These are phyloP conservation scores for Cymodocea nodosa DNA, from an alignment of 116 monocot genomes.

Conservation along the genomic window DNA sequence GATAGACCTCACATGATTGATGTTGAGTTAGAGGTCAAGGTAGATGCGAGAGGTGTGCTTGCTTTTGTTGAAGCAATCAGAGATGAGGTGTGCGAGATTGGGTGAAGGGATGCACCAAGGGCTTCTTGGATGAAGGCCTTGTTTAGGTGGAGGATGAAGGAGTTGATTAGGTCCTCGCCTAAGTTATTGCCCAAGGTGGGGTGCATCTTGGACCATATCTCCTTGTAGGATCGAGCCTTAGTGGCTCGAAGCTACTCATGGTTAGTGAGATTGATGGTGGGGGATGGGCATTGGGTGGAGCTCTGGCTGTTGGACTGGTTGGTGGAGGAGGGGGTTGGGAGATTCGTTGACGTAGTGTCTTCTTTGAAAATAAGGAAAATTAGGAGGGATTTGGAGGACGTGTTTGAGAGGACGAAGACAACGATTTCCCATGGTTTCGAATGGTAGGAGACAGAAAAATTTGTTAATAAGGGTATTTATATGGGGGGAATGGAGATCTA, in stretches of 20 bases:
- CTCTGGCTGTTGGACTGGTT: not conserved
- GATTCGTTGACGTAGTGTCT: not conserved
- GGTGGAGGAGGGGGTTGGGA: not conserved
- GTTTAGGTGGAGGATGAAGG: conserved; percentile 25
- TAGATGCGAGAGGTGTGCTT: conserved; percentile 52
- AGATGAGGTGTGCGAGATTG: conserved; percentile 38
- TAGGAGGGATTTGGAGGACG: too few relatives aligned
- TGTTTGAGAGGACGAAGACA: too few relatives aligned
- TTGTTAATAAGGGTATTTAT: too few relatives aligned
- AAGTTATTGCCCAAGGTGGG: not conserved
- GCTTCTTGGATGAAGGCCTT: conserved; percentile 27
- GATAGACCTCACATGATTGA: conserved; percentile 28
- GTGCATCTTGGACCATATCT: conserved; percentile 63
- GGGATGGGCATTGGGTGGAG: not conserved
- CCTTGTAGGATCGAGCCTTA: conserved; percentile 51
- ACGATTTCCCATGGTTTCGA: too few relatives aligned
- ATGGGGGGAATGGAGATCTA: too few relatives aligned
- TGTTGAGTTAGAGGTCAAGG: conserved; percentile 40
- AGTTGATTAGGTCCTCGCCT: not conserved
- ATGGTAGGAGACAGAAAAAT: too few relatives aligned
- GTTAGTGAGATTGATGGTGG: conserved; percentile 43
- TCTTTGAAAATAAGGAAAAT: too few relatives aligned
- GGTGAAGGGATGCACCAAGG: conserved; percentile 22
- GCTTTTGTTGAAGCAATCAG: conserved; percentile 49
- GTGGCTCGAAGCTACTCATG: conserved; percentile 47